Evolutionary conservation across 1,139 yeast genomes (phyloP), one percentile per base, ranked within the genome.

Genomic region (Candida pseudoviswanathii): DNA sequence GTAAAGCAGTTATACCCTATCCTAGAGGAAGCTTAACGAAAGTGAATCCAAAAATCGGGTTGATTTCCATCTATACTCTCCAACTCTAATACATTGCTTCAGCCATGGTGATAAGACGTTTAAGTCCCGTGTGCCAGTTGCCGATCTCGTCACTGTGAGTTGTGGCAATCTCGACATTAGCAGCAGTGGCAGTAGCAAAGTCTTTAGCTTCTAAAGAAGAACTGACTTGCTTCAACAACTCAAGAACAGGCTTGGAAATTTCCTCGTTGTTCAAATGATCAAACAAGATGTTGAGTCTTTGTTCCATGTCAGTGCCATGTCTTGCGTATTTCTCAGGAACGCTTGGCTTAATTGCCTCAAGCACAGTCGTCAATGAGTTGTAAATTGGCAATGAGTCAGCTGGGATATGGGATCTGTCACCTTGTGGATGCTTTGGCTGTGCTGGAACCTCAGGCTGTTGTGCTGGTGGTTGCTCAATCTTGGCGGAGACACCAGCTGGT

Each of bases 61-160:
- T 16, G 16, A 16, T 16, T 16, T 16, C 16, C 16, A 16, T 16
- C 16, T 16, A 16, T 16, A 16, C 16, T 16, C 16, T 16, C 16
- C 16, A 16, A 16, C 26, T 30, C 50, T 56, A 58, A 46, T 58
- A 65, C 63, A 73, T 65, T 16, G 81, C 85, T 58, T 79, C 82
- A 42, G 78, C 82, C 84, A 94, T 88, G 54, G 87, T 89, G 54
- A 94, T 84, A 58, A 94, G 78, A 60, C 97, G 82, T 70, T 88
- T 90, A 47, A 94, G 86, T 60, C 99, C 99, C 26, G 89, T 84
- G 73, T 89, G 84, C 99, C 99, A 94, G 59, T 87, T 84, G 9
- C 96, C 96, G 56, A 89, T 83, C 66, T 92, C 96, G 41, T 81
- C 84, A 45, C 86, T 80, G 58, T 82, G 80, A 38, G 81, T 78